These are phyloP conservation scores for Lactifluus piperatus DNA, from an alignment of 768 basidiomycete genomes.

Conservation along the genomic window DNA sequence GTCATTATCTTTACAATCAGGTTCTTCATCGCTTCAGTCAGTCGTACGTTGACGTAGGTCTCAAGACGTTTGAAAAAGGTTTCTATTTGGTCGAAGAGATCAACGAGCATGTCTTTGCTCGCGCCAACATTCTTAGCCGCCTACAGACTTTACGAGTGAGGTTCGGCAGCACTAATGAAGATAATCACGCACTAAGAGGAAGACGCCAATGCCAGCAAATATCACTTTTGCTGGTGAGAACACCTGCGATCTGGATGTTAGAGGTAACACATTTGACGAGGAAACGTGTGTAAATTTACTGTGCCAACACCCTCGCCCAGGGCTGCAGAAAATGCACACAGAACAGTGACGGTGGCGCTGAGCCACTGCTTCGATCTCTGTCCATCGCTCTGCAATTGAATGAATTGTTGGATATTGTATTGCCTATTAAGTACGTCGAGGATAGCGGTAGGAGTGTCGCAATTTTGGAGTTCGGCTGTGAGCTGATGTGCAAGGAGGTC, in stretches of 20 bases:
- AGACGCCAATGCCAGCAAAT: constrained; percentile 2
- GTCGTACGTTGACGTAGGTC: not conserved
- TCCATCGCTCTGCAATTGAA: not conserved
- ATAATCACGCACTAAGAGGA: not conserved
- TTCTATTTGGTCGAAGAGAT: not conserved
- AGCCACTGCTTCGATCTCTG: not conserved
- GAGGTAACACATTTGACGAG: not conserved
- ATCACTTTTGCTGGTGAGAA: not conserved
- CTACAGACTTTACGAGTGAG: not conserved
- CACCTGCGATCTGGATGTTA: not conserved
- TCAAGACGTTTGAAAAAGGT: not conserved
- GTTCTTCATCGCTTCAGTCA: not conserved
- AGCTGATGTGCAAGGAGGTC: not conserved
- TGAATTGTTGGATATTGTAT: not conserved
- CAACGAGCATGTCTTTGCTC: not conserved
- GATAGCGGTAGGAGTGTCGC: not conserved
- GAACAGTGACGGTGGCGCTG: not conserved
- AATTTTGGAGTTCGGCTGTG: not conserved
- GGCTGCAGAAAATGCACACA: not conserved
- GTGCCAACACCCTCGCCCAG: not conserved
- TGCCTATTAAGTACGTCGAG: not conserved
- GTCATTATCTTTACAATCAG: not conserved
- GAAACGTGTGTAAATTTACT: not conserved
- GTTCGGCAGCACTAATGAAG: not conserved
- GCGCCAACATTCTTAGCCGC: not conserved